Base-by-base conservation (phyloP, 2,329 filamentous ascomycete genomes). In the Nigrospora oryzae region DNA sequence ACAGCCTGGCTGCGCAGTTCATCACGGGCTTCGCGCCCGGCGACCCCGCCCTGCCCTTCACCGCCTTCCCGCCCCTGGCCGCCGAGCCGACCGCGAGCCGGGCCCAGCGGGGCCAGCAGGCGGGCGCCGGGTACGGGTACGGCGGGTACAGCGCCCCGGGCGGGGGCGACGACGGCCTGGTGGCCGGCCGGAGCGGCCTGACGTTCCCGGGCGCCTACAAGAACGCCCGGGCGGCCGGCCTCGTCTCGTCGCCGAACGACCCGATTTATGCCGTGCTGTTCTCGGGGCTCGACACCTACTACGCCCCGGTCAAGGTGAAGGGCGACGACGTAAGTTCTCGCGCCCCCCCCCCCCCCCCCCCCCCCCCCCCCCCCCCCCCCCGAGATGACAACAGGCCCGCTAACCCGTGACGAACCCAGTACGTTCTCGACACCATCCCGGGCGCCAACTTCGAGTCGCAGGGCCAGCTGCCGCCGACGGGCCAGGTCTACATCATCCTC, bases 1-100 rank as follows among this genome's bases (percentile, higher is more conserved):
- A 73, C 68, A 80, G 79, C 3, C 71, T 86, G n/a, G 81, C 81
- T 1, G 70, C 78, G 0, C 66, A 68, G 44, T 84, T 84, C 63
- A 81, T 85, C 59, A 67, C 61, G 5, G 61, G 63, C 2, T 84
- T 80, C 61, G 78, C 81, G 2, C 50, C 63, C 7, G 65, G 62
- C 52, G 82, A 82, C 57, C 63, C 70, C 0, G 51, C 64, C 2
- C 67, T 84, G 2, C 78, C 80, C 2, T 73, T 86, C 56, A 79
- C 72, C 63, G 73, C 77, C 0, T 83, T 83, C 63, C 77, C 79
- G 5, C 49, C 57, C 12, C 63, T 83, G 4, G 51, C 56, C 15
- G 49, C 62, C 14, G 53, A 52, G 8, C 53, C 60, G 3, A 45
- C 19, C 19, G 10, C 40, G 14, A 55, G 53, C 44, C 48, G 51